Evolutionary conservation across 129 eudicot species (phyloP).

Genomic region (Saposhnikovia divaricata): DNA sequence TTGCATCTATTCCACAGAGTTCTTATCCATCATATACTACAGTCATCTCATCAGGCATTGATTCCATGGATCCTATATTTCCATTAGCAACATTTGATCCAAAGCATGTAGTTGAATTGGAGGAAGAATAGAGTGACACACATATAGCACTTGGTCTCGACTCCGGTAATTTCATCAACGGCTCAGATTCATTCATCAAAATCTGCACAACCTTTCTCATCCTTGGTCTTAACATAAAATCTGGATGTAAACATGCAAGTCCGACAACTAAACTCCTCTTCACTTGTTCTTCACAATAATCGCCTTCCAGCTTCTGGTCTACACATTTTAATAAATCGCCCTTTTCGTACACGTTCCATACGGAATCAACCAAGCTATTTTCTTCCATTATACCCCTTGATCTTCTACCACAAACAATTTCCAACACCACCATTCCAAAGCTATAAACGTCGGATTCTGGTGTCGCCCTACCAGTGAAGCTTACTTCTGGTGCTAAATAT

Average conservation of each 20-base stretch:
- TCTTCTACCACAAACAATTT: conserved; percentile 64
- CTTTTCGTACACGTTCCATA: conserved; percentile 44
- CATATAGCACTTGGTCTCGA: conserved; percentile 40
- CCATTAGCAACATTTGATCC: conserved; percentile 2
- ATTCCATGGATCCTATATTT: conserved; percentile 24
- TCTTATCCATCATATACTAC: conserved; percentile 22
- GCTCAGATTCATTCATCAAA: conserved; percentile 49
- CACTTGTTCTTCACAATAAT: conserved; percentile 36
- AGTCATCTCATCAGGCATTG: conserved; percentile 35
- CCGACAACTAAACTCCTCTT: conserved; percentile 38
- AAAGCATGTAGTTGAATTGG: conserved; percentile 19
- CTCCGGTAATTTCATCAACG: conserved; percentile 45
- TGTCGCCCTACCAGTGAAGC: conserved; percentile 62
- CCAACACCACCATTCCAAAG: conserved; percentile 68
- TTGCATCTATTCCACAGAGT: too few species aligned
- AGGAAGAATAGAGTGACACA: conserved; percentile 34
- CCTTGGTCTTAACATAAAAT: conserved; percentile 37
- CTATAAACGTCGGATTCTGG: conserved; percentile 66
- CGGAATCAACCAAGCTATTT: conserved; percentile 41
- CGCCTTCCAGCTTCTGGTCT: conserved; percentile 32
- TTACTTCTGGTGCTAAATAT: conserved; percentile 69
- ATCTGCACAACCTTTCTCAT: conserved; percentile 61
- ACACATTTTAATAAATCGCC: conserved; percentile 33
- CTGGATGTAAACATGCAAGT: conserved; percentile 69
- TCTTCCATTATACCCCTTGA: conserved; percentile 57